A percentile compares a stretch with the other conserved stretches of the same genome.
These are phyloP conservation scores for Dendrostoma leiphaemia DNA, from an alignment of 2,329 filamentous ascomycete genomes.

Conservation along the genomic window DNA sequence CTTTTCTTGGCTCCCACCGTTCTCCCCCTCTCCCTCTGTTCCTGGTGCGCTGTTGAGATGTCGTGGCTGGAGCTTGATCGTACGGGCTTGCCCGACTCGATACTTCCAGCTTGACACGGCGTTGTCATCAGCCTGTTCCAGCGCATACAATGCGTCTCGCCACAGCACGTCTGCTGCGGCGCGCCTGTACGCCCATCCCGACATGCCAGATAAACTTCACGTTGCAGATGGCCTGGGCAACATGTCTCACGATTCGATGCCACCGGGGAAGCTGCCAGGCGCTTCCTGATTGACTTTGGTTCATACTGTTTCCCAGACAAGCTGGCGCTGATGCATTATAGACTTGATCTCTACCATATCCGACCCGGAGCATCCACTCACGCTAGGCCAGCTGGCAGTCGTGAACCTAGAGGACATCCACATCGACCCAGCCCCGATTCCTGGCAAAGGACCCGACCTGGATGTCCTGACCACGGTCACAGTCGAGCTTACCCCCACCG, in stretches of 20 bases:
- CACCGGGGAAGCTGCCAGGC: background rate
- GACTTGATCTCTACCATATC: constrained; percentile 94
- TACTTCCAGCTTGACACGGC: too few relatives aligned
- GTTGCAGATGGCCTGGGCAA: background rate
- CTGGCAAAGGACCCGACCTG: constrained; percentile 46
- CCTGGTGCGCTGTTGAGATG: too few relatives aligned
- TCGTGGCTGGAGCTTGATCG: too few relatives aligned
- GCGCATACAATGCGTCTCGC: background rate
- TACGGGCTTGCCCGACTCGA: too few relatives aligned
- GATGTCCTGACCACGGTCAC: constrained; percentile 68
- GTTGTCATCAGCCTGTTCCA: background rate
- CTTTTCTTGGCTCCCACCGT: background rate
- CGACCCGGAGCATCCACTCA: constrained; percentile 94
- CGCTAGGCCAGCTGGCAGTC: constrained; percentile 87
- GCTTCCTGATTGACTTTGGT: background rate
- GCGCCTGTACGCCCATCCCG: background rate
- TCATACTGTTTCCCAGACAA: constrained; percentile 16
- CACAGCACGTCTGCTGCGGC: background rate
- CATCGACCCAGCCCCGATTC: constrained; percentile 66
- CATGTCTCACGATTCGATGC: background rate
- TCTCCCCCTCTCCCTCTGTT: background rate
- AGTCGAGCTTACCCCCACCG: constrained; percentile 91
- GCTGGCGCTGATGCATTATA: constrained; percentile 42
- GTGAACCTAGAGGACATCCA: constrained; percentile 94
- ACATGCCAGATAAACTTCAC: background rate